phyloP scores from a whole-genome alignment of 163 green algal genomes.

The Coccomyxa subellipsoidea region DNA sequence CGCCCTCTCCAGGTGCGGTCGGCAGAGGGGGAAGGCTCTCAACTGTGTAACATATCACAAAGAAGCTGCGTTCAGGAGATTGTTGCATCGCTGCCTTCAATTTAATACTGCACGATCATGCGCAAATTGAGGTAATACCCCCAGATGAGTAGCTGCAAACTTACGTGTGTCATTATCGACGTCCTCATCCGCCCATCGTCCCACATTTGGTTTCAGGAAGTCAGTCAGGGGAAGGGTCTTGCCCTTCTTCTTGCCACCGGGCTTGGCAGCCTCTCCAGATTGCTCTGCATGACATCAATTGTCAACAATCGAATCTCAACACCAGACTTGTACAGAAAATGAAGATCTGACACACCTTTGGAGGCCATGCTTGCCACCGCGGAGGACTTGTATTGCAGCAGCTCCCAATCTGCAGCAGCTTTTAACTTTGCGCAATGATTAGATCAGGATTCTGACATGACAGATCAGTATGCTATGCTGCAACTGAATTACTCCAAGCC shows the following conservation, averaged over 20 bases:
- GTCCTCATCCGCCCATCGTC: constrained; percentile 3
- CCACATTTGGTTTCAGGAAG: not conserved
- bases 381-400: not conserved
- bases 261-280: not conserved
- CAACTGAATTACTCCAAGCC: not conserved
- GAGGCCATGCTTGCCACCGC: not conserved
- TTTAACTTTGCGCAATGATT: too few species aligned
- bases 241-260: not conserved
- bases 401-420: not conserved
- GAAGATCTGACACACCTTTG: not conserved
- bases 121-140: not conserved
- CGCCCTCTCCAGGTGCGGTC: not conserved
- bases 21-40: not conserved
- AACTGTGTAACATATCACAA: not conserved
- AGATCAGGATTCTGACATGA: too few species aligned
- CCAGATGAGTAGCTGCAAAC: not conserved
- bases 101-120: too few species aligned
- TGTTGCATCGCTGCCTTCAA: too few species aligned
- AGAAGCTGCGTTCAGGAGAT: not conserved
- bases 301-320: not conserved
- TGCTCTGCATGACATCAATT: not conserved
- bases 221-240: constrained; percentile 1
- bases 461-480: too few species aligned
- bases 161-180: not conserved
- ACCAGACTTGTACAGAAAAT: not conserved